Evolutionary conservation across 257 asterid species (phyloP).

Genomic region (Parsonsia alboflavescens): DNA sequence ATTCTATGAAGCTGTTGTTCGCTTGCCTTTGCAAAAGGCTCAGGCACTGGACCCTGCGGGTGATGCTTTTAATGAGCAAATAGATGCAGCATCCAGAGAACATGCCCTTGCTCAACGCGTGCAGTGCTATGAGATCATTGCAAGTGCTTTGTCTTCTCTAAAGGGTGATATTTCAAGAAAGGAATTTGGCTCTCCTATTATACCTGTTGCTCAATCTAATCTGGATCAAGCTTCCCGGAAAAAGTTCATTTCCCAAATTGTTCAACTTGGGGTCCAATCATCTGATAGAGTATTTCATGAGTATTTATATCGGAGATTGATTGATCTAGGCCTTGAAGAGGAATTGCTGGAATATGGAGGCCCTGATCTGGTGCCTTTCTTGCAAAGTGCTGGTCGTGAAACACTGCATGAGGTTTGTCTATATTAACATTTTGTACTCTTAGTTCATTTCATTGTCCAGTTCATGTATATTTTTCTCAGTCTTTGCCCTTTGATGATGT

Average conservation of each 20-base stretch:
- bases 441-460: neutral
- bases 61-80: constrained; percentile 81
- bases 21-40: constrained; percentile 90
- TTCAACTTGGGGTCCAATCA: constrained; percentile 94
- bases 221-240: constrained; percentile 77
- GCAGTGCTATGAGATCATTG: constrained; percentile 83
- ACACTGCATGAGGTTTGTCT: constrained; percentile 58
- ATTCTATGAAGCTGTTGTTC: constrained; percentile 94
- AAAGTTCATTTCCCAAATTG: constrained; percentile 75
- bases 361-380: constrained; percentile 88
- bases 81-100: constrained; percentile 64
- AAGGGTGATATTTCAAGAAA: constrained; percentile 56
- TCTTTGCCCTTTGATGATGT: neutral
- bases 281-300: constrained; percentile 83
- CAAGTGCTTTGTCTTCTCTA: constrained; percentile 66
- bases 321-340: constrained; percentile 83
- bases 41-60: constrained; percentile 86
- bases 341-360: constrained; percentile 93
- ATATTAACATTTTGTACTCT: neutral
- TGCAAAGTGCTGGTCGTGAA: constrained; percentile 86
- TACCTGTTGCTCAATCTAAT: constrained; percentile 60
- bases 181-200: constrained; percentile 88
- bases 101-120: constrained; percentile 76
- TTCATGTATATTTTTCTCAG: neutral
- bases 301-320: constrained; percentile 68